phyloP scores from a whole-genome alignment of 306 rosid genomes.

The Prunus campanulata region DNA sequence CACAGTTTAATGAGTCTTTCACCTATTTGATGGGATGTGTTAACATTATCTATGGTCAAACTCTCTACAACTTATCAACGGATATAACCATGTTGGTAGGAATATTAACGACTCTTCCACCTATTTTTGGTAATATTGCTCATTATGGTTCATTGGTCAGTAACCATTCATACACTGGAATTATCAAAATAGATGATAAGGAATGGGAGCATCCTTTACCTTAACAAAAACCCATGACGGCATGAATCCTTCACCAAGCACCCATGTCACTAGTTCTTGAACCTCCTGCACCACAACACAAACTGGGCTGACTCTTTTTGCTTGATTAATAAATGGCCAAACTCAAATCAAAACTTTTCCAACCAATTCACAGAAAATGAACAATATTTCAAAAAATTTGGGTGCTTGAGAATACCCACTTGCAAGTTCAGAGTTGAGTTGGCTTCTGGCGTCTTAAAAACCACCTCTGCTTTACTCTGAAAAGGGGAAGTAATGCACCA shows the following conservation, averaged over 20 bases:
- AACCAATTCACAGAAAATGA: background rate
- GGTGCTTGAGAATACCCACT: constrained; percentile 38
- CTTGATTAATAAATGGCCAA: background rate
- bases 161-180: background rate
- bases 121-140: background rate
- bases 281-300: constrained; percentile 56
- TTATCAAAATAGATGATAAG: background rate
- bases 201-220: constrained; percentile 31
- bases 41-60: constrained; percentile 7
- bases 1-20: background rate
- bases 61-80: background rate
- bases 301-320: background rate
- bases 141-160: background rate
- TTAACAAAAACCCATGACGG: constrained; percentile 93
- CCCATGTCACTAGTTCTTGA: constrained; percentile 94
- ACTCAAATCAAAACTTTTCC: constrained; percentile 4
- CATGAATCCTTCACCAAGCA: constrained; percentile 91
- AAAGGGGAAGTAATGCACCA: constrained; percentile 18
- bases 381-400: constrained; percentile 8
- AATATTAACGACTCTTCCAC: background rate
- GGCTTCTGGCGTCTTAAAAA: constrained; percentile 64
- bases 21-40: background rate
- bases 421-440: constrained; percentile 66
- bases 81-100: constrained; percentile 1
- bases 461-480: constrained; percentile 86